Percentiles rank a stretch among this genome's conserved stretches.
phyloP scores from a whole-genome alignment of 306 rosid species.

The Quillaja saponaria region DNA sequence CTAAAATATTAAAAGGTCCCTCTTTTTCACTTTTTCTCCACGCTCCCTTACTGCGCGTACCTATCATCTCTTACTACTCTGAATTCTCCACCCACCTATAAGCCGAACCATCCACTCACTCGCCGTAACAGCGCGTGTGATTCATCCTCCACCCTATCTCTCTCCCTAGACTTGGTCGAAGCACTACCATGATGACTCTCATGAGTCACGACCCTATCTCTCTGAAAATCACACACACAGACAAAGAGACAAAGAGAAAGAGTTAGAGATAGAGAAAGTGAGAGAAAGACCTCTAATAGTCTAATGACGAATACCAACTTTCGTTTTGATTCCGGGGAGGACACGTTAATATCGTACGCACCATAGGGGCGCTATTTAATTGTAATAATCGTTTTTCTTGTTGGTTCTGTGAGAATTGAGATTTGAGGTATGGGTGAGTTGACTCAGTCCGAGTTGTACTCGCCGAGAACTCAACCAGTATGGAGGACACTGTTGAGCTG shows the following conservation, averaged over 20 bases:
- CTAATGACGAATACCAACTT: not conserved
- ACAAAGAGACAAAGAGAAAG: no score
- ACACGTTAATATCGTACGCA: conserved; percentile 28
- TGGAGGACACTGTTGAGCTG: conserved; percentile 82
- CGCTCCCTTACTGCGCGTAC: conserved; percentile 38
- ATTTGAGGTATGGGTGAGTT: conserved; percentile 97
- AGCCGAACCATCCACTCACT: not conserved
- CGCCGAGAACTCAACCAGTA: conserved; percentile 61
- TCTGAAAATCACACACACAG: conserved; percentile 29
- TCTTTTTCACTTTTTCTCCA: conserved; percentile 21
- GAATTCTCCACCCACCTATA: not conserved
- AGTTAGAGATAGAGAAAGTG: conserved; percentile 24
- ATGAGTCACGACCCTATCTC: conserved; percentile 49
- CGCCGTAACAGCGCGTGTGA: conserved; percentile 28
- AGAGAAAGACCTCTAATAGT: no score
- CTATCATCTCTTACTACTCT: not conserved
- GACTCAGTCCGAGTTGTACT: conserved; percentile 83
- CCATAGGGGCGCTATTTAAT: no score
- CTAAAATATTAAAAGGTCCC: not conserved
- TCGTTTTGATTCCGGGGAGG: not conserved
- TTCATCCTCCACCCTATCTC: not conserved
- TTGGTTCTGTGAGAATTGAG: not conserved
- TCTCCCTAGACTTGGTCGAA: conserved; percentile 50
- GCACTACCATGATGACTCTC: conserved; percentile 16
- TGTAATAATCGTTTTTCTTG: no score